Evolutionary conservation across 1,139 yeast genomes (phyloP).

Genomic region (Debaryomyces sp.): DNA sequence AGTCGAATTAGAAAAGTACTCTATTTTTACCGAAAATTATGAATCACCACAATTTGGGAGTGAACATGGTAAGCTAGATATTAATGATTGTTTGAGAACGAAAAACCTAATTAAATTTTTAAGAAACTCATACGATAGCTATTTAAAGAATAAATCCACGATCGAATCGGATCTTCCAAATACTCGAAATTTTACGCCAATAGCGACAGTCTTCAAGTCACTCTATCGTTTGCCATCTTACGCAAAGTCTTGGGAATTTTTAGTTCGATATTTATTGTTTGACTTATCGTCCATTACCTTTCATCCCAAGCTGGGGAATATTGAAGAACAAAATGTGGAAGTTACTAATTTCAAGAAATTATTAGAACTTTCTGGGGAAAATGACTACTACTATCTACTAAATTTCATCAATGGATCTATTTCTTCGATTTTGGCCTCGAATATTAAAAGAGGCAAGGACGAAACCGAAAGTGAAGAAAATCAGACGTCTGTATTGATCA

Average conservation of each 20-base stretch:
- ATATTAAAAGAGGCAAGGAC: conserved; percentile 19
- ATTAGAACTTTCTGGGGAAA: conserved; percentile 25
- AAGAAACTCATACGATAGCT: conserved; percentile 1
- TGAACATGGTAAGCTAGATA: conserved; percentile 26
- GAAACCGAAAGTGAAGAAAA: conserved; percentile 18
- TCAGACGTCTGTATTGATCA: conserved; percentile 21
- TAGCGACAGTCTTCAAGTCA: conserved; percentile 17
- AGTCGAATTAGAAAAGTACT: conserved; percentile 23
- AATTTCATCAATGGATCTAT: conserved; percentile 34
- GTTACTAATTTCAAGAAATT: conserved; percentile 22
- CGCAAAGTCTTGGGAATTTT: conserved; percentile 32
- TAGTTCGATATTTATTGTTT: conserved; percentile 40
- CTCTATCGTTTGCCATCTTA: conserved; percentile 24
- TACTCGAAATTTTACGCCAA: background rate
- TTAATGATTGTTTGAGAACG: conserved; percentile 36
- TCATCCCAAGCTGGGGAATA: conserved; percentile 14
- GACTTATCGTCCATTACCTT: conserved; percentile 43
- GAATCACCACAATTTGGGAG: conserved; percentile 22
- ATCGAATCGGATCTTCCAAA: background rate
- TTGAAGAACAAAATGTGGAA: conserved; percentile 20
- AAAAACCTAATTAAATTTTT: conserved; percentile 36
- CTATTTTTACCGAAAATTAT: conserved; percentile 25
- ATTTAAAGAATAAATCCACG: background rate
- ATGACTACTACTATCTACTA: conserved; percentile 22
- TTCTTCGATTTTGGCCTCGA: conserved; percentile 15